Percentiles rank a stretch among this genome's conserved stretches.
phyloP scores from a whole-genome alignment of 495 filamentous ascomycete species.

The Hypoxylon intermedium region DNA sequence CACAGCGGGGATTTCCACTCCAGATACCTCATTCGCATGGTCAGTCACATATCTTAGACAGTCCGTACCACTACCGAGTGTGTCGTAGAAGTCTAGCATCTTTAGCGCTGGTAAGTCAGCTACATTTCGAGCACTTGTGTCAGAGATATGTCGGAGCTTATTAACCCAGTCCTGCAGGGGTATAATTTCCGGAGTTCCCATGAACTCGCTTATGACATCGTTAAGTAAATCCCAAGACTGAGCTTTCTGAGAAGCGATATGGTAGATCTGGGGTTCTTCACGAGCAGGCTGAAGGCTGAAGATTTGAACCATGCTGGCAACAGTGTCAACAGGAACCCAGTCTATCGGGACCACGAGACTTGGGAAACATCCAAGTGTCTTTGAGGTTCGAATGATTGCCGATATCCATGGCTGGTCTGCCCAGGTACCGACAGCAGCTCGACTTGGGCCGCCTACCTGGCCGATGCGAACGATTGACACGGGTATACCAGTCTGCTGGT shows the following conservation, averaged over 20 bases:
- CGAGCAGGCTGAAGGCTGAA: constrained; percentile 13
- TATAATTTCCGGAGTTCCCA: not conserved
- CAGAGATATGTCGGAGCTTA: constrained; percentile 3
- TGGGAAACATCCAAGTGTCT: constrained; percentile 27
- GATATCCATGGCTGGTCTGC: constrained; percentile 43
- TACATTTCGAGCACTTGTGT: not conserved
- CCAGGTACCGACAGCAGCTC: constrained; percentile 12
- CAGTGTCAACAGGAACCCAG: constrained; percentile 44
- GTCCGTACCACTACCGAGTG: not conserved
- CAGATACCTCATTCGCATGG: not conserved
- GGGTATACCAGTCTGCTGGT: constrained; percentile 4
- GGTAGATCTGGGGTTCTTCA: constrained; percentile 9
- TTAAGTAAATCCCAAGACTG: constrained; percentile 6
- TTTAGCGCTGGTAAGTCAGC: constrained; percentile 17
- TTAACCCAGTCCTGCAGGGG: constrained; percentile 9
- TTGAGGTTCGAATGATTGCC: constrained; percentile 23
- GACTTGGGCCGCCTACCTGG: constrained; percentile 44
- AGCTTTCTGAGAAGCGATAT: not conserved
- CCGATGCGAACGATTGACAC: constrained; percentile 37
- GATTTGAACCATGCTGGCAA: constrained; percentile 24
- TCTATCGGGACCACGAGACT: constrained; percentile 12
- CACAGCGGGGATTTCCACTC: not conserved
- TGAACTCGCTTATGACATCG: not conserved
- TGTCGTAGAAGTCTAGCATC: constrained; percentile 13
- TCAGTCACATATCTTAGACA: not conserved